Conservation (phyloP, 768 basidiomycete genomes). For the Tremella mesenterica region DNA sequence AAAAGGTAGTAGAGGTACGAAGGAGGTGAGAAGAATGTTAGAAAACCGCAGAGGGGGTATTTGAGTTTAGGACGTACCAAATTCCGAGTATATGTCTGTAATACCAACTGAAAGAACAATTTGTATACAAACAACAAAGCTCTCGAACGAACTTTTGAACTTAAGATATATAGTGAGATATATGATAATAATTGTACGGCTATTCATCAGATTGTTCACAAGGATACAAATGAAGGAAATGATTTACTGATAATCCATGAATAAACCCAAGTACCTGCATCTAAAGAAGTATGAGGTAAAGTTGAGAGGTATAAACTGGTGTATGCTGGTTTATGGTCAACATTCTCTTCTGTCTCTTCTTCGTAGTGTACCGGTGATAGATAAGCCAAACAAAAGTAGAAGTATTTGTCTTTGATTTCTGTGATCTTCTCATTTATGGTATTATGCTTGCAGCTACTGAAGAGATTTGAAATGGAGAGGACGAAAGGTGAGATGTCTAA, state of each 20-base stretch:
- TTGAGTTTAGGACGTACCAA: constrained; percentile 36
- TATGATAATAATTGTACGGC: constrained; percentile 39
- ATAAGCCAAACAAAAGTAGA: too few relatives aligned
- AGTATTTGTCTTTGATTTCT: too few relatives aligned
- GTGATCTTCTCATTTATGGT: too few relatives aligned
- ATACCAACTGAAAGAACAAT: constrained; percentile 42
- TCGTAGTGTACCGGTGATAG: not conserved
- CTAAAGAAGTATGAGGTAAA: constrained; percentile 46
- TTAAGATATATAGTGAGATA: constrained; percentile 44
- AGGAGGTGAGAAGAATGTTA: too few relatives aligned
- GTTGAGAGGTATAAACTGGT: constrained; percentile 46
- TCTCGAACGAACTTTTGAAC: constrained; percentile 44
- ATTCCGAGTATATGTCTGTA: constrained; percentile 41
- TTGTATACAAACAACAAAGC: constrained; percentile 47
- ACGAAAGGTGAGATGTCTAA: too few relatives aligned
- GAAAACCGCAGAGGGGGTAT: too few relatives aligned
- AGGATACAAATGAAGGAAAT: not conserved
- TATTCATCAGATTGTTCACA: constrained; percentile 9
- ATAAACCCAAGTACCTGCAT: constrained; percentile 47
- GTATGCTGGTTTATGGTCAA: constrained; percentile 32
- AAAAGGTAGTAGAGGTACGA: constrained; percentile 8
- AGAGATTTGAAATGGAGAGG: too few relatives aligned
- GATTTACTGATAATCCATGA: constrained; percentile 45
- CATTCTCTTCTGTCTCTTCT: not conserved
- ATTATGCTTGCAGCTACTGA: too few relatives aligned